Evolutionary conservation across 202 grass and related monocot species (phyloP).

Genomic region (Panicum hallii): DNA sequence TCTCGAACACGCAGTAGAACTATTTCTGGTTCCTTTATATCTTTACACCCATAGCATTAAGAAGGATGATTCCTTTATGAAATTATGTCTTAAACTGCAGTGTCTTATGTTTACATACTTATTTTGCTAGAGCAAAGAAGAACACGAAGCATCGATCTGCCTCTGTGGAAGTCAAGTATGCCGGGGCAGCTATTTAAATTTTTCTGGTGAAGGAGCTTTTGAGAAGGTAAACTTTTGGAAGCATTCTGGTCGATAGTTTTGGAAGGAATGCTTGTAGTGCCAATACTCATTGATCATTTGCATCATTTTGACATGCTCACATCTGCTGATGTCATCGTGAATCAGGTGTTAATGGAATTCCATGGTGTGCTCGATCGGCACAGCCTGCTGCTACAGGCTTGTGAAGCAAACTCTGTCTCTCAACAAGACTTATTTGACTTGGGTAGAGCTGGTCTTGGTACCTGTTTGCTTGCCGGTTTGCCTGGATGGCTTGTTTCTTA

Average conservation of each 20-base stretch:
- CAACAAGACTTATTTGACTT: slow-evolving; percentile 96
- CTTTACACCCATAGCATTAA: no score
- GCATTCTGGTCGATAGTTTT: slow-evolving; percentile 26
- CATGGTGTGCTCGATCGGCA: slow-evolving; percentile 91
- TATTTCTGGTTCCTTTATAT: neutral
- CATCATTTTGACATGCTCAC: slow-evolving; percentile 29
- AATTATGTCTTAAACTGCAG: slow-evolving; percentile 40
- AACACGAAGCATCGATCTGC: slow-evolving; percentile 94
- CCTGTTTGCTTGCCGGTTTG: slow-evolving; percentile 95
- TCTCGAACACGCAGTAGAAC: no score
- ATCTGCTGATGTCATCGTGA: slow-evolving; percentile 31
- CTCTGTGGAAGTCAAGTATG: slow-evolving; percentile 99
- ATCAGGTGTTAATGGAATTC: slow-evolving; percentile 90
- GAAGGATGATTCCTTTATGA: slow-evolving; percentile 25
- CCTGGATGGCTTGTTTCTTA: slow-evolving; percentile 98
- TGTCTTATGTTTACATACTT: slow-evolving; percentile 44
- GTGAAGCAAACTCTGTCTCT: slow-evolving; percentile 84
- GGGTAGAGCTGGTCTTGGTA: slow-evolving; percentile 95
- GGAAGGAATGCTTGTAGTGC: slow-evolving; percentile 21
- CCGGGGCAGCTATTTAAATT: slow-evolving; percentile 96
- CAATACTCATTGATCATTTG: slow-evolving; percentile 30
- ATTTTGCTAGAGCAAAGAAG: slow-evolving; percentile 91
- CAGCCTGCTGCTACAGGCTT: slow-evolving; percentile 91
- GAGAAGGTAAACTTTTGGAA: slow-evolving; percentile 78
- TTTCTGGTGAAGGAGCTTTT: slow-evolving; percentile 94